Evolutionary conservation across 805 yeast species (phyloP).

Genomic region (Lipomyces spencermartinsiae): DNA sequence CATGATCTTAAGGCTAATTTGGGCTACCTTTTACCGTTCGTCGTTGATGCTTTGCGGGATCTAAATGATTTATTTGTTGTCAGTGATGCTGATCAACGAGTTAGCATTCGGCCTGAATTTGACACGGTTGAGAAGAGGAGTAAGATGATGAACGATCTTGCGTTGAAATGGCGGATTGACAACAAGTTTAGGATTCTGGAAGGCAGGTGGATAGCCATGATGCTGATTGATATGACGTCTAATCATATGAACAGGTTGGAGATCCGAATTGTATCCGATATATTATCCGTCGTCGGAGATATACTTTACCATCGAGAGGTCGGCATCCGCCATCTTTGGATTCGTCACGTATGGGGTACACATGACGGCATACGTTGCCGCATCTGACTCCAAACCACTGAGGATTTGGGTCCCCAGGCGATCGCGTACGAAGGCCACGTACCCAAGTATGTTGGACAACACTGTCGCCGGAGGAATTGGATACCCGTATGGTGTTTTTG

Average conservation of each 20-base stretch:
- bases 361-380: constrained; percentile 75
- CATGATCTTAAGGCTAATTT: constrained; percentile 40
- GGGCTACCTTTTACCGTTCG: constrained; percentile 42
- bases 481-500: constrained; percentile 72
- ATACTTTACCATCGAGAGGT: constrained; percentile 77
- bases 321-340: constrained; percentile 81
- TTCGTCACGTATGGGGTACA: constrained; percentile 91
- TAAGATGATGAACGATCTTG: constrained; percentile 47
- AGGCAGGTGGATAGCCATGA: constrained; percentile 43
- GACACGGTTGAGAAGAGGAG: constrained; percentile 53
- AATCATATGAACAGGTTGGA: constrained; percentile 60
- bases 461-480: constrained; percentile 96
- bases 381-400: constrained; percentile 55
- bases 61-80: constrained; percentile 40
- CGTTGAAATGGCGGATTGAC: constrained; percentile 43
- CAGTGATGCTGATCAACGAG: constrained; percentile 39
- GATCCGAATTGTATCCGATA: constrained; percentile 80
- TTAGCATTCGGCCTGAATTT: constrained; percentile 45
- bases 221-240: constrained; percentile 11
- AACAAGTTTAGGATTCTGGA: constrained; percentile 46
- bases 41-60: constrained; percentile 37
- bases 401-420: constrained; percentile 82
- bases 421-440: constrained; percentile 78
- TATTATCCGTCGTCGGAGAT: constrained; percentile 61
- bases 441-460: constrained; percentile 89